Conservation (phyloP, 2,329 filamentous ascomycete genomes). For the Chaetothyriales sp. region DNA sequence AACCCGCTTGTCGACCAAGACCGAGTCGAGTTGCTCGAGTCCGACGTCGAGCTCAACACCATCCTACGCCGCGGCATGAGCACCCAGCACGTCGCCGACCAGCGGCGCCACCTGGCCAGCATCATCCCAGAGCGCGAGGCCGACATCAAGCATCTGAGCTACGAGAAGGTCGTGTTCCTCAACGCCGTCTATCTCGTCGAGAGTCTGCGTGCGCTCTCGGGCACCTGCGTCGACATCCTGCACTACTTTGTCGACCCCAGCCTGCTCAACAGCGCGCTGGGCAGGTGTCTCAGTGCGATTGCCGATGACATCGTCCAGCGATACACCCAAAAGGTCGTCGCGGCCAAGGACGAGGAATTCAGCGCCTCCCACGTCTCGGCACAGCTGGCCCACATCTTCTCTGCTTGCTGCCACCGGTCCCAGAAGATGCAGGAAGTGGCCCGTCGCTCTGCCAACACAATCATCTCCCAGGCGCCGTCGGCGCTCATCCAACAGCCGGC, state of each 20-base stretch:
- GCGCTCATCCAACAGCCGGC: slow-evolving; percentile 80
- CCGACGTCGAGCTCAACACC: slow-evolving; percentile 92
- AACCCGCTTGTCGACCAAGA: slow-evolving; percentile 78
- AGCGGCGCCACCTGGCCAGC: slow-evolving; percentile 63
- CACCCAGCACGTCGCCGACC: slow-evolving; percentile 59
- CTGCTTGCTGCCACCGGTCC: slow-evolving; percentile 85
- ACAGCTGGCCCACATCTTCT: slow-evolving; percentile 71
- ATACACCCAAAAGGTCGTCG: slow-evolving; percentile 64
- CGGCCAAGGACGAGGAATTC: slow-evolving; percentile 59
- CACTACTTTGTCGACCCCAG: slow-evolving; percentile 93
- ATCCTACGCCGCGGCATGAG: slow-evolving; percentile 77
- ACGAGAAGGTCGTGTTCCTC: slow-evolving; percentile 82
- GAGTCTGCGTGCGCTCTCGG: slow-evolving; percentile 68
- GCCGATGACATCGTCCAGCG: slow-evolving; percentile 58
- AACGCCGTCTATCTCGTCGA: slow-evolving; percentile 85
- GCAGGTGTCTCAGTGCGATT: slow-evolving; percentile 49
- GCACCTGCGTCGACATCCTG: slow-evolving; percentile 78
- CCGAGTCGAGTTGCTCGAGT: slow-evolving; percentile 78
- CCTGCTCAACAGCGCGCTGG: slow-evolving; percentile 48
- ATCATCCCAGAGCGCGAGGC: slow-evolving; percentile 62
- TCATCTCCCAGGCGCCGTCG: slow-evolving; percentile 74
- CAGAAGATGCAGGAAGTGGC: slow-evolving; percentile 82
- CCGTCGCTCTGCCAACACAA: slow-evolving; percentile 66
- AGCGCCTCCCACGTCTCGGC: slow-evolving; percentile 83
- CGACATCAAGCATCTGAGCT: slow-evolving; percentile 70